Evolutionary conservation across 2,329 filamentous ascomycete species (phyloP), one percentile per base, ranked within the genome.

Genomic region (Aspergillus sp.): DNA sequence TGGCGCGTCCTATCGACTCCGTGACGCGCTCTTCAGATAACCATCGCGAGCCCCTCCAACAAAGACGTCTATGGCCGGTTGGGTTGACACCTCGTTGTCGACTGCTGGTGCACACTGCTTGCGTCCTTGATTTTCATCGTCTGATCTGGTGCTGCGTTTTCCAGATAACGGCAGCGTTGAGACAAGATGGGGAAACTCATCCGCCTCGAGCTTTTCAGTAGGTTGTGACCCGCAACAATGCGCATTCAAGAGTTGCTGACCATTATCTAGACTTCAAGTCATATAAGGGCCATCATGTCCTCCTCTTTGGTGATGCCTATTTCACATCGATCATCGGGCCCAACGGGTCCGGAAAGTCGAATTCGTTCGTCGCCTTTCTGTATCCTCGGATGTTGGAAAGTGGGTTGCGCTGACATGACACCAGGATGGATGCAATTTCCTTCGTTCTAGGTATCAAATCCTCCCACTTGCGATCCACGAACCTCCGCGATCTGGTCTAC

Each of bases 281-380:
- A 60, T 98, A 98, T 77, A 95, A 95, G 71, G 93, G 90, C 49
- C 90, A 96, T 62, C 93, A 98, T 74, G 85, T 82, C 51, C 82
- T 98, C 41, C 82, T 96, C 46, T 96, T 98, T 62, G 91, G 91
- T 63, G 91, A 98, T 74, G 94, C 90, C 2, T 97, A 96, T 72
- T 98, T 98, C 71, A 98, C 93, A 44, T 98, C 93, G 38, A 96
- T 98, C 64, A 97, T 98, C 64, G 93, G 94, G 5, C 93, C 93
- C 67, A 98, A 98, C 90, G 93, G 93, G 76, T 97, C 93, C 32
- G 93, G 93, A 56, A 98, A 98, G 72, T 98, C 93, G 17, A 98
- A 98, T 69, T 95, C 90, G 88, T 91, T 72, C 66, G 84, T 76
- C 43, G 27, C 25, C 19, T n/a, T 33, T n/a, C 2, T 12, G 7